Base-by-base conservation (phyloP, 176 grass and related monocot genomes). In the Avena atlantica region DNA sequence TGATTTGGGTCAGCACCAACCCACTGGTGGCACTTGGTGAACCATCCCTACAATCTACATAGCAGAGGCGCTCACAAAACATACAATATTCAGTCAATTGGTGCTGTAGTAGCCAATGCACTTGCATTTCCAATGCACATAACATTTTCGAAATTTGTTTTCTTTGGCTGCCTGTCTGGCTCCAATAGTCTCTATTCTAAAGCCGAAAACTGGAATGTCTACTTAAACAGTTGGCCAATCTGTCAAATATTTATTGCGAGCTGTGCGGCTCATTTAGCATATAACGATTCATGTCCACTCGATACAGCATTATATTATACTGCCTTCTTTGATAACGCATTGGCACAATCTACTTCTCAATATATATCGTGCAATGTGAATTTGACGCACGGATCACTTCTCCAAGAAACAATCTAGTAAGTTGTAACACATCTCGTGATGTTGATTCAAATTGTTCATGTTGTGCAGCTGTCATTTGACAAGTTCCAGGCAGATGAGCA, bases 401-500 rank as follows among this genome's bases (percentile, higher is more conserved):
- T 85, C 77, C 29, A 58, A 34, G 37, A 11, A 56, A 19, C 4
- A 65, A 65, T 64, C 17, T 73, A 60, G 78, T 25, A 74, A 74
- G n/a, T 48, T 14, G 2, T 50, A 36, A 63, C 47, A 25, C 15
- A 74, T 87, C 53, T 74, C 60, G 42, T 59, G 21, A 24, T 16
- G 45, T 84, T 62, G 50, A 75, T 85, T 90, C 76, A 13, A 64
- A 9, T 12, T 78, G 27, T 90, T 10, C 42, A 56, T 85, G 12
- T 77, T 82, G 9, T 80, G n/a, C 81, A 94, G 96, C 82, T 98
- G 78, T 94, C 81, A 81, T 98, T 98, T 91, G 68, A 40, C 52
- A 94, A 90, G 70, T 96, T 96, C 88, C 93, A 98, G 74, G 84
- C 93, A 76, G 96, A 98, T 85, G 96, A 98, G 83, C 93, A 94